A percentile compares a stretch with the other conserved stretches of the same genome.
Evolutionary conservation across 257 asterid species (phyloP).

Genomic region (Anisodus acutangulus): DNA sequence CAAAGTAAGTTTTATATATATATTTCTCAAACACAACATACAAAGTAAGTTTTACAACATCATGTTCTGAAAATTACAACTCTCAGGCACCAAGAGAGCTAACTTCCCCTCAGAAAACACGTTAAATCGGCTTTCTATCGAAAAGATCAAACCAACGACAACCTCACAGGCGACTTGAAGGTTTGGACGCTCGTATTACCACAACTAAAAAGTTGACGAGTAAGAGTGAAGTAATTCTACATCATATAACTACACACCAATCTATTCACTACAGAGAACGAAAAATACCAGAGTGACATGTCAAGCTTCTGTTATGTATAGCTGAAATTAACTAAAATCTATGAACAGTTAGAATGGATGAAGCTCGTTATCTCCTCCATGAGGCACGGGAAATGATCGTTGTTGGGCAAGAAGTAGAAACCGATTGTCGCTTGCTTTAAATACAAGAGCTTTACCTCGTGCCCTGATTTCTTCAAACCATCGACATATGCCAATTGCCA

Average conservation of each 20-base stretch:
- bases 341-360: slow-evolving; percentile 38
- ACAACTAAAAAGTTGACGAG: not conserved
- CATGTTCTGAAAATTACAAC: slow-evolving; percentile 33
- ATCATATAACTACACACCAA: slow-evolving; percentile 34
- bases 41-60: slow-evolving; percentile 23
- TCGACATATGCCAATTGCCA: slow-evolving; percentile 80
- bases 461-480: slow-evolving; percentile 57
- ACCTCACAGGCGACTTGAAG: not conserved
- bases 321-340: slow-evolving; percentile 18
- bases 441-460: slow-evolving; percentile 56
- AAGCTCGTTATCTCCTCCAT: slow-evolving; percentile 64
- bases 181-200: not conserved
- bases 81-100: slow-evolving; percentile 18
- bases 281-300: not conserved
- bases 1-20: not conserved
- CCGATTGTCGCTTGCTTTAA: slow-evolving; percentile 80
- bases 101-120: slow-evolving; percentile 9
- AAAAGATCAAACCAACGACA: slow-evolving; percentile 21
- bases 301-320: slow-evolving; percentile 35
- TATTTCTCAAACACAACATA: slow-evolving; percentile 34
- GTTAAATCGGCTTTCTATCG: not conserved
- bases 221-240: slow-evolving; percentile 21
- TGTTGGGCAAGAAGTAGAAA: slow-evolving; percentile 85
- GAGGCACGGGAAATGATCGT: slow-evolving; percentile 63
- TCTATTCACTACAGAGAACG: slow-evolving; percentile 9